Evolutionary conservation across 768 basidiomycete species (phyloP), one percentile per base, ranked within the genome.

Genomic region (Serpula lacrymans): DNA sequence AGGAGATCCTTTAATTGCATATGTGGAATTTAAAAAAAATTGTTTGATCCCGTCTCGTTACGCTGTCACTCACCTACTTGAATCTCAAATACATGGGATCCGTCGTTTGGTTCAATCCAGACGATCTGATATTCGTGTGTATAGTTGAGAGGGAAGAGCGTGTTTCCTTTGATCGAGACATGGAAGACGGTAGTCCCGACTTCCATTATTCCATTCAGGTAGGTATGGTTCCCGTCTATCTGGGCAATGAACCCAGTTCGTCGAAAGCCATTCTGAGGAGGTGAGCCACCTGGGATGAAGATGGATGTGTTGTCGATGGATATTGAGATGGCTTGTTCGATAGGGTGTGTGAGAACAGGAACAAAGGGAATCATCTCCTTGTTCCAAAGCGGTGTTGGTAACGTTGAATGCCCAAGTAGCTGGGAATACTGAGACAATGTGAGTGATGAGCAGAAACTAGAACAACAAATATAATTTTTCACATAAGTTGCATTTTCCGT

Each of bases 41-140:
- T n/a, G n/a, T n/a, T n/a, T n/a, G n/a, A n/a, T n/a, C n/a, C n/a
- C n/a, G n/a, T n/a, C n/a, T n/a, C n/a, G n/a, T n/a, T n/a, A n/a
- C n/a, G n/a, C n/a, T n/a, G n/a, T 11, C 2, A 49, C 67, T 13
- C 43, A 78, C 79, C 80, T 6, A 80, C 62, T 47, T 80, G 77
- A 28, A 81, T 58, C 5, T 69, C 76, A 50, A 83, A 83, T 16
- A 81, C 65, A 58, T 79, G 78, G 3, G 71, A 66, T 5, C 78
- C 77, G 48, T 82, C 81, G 38, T 53, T 65, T 1, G 77, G 75
- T 58, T 83, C 80, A 42, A 82, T 77, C 54, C 75, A 81, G 11
- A 82, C 74, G 36, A 75, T 64, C 49, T 82, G 80, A 50, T 82
- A 80, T 50, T 82, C 80, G 42, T 82, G 79, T 7, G 47, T 65